Evolutionary conservation across 2,329 filamentous ascomycete species (phyloP).

Genomic region (Colletotrichum sojae): DNA sequence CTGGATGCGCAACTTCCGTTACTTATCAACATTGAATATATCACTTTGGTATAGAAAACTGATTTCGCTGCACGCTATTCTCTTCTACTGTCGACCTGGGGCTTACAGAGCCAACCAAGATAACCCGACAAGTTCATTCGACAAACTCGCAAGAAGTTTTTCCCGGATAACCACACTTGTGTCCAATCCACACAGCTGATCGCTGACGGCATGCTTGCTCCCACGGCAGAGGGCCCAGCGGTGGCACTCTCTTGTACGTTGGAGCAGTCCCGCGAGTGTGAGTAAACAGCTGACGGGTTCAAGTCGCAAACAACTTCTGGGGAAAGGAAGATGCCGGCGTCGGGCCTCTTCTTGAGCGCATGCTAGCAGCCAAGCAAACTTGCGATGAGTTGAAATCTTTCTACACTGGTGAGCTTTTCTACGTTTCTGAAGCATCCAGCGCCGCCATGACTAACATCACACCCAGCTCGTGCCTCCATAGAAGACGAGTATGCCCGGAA

Average conservation of each 20-base stretch:
- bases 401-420: slow-evolving; percentile 77
- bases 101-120: no score
- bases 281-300: slow-evolving; percentile 4
- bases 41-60: no score
- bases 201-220: slow-evolving; percentile 68
- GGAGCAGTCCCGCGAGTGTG: neutral
- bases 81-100: no score
- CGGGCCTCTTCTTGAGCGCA: slow-evolving; percentile 89
- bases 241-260: slow-evolving; percentile 77
- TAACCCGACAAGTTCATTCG: neutral
- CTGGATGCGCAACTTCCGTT: no score
- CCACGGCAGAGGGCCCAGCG: slow-evolving; percentile 72
- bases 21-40: no score
- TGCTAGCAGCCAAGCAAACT: slow-evolving; percentile 94
- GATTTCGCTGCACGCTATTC: no score
- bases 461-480: slow-evolving; percentile 85
- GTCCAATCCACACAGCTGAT: neutral
- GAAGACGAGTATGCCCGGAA: slow-evolving; percentile 98
- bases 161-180: neutral
- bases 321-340: slow-evolving; percentile 99
- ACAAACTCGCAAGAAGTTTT: neutral
- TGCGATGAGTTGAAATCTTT: slow-evolving; percentile 94
- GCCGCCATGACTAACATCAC: slow-evolving; percentile 10
- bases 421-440: neutral
- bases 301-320: slow-evolving; percentile 99